A percentile compares a stretch with the other conserved stretches of the same genome.
Evolutionary conservation across 148 eudicot species (phyloP).

Genomic region (Pouteria glomerata): DNA sequence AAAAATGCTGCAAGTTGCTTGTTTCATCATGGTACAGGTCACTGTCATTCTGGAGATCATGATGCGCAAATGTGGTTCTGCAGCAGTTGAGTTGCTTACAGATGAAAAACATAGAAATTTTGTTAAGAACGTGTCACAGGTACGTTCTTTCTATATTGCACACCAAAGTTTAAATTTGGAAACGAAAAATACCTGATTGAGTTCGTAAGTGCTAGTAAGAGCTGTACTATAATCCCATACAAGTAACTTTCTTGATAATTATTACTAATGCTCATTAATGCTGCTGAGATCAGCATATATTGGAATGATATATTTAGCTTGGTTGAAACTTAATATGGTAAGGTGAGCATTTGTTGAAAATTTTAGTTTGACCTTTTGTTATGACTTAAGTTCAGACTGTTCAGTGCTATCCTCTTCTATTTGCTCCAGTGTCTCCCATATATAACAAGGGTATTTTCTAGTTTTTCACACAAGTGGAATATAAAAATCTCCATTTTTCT

Average conservation of each 20-base stretch:
- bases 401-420: no score
- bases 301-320: not conserved
- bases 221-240: not conserved
- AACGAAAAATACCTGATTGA: not conserved
- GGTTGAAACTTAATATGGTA: not conserved
- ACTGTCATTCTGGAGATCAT: constrained; percentile 81
- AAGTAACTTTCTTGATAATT: not conserved
- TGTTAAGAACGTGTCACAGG: constrained; percentile 57
- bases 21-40: constrained; percentile 35
- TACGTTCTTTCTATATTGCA: constrained; percentile 13
- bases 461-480: no score
- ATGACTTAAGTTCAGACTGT: no score
- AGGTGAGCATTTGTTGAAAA: no score
- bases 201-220: no score
- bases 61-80: constrained; percentile 77
- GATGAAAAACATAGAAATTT: constrained; percentile 67
- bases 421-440: no score
- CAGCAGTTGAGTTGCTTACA: constrained; percentile 42
- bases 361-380: no score
- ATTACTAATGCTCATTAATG: no score
- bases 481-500: no score
- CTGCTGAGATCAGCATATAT: not conserved
- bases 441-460: no score
- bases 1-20: not conserved
- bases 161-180: not conserved